Evolutionary conservation across 2,329 filamentous ascomycete genomes (phyloP).

Genomic region (Clarireedia homoeocarpa): DNA sequence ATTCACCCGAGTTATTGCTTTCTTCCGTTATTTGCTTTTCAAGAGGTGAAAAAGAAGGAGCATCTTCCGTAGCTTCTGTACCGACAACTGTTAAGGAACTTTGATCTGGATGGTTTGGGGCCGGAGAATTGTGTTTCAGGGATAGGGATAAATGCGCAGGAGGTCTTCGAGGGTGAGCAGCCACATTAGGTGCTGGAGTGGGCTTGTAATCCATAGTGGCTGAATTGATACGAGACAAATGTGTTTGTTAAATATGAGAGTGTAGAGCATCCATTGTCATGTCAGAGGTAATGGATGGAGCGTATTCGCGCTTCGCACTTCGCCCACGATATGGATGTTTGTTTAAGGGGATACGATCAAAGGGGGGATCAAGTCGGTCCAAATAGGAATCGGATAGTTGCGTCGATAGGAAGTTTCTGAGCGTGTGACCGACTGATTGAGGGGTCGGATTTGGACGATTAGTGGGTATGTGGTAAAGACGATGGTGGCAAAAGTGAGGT

Average conservation of each 20-base stretch:
- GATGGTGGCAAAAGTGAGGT: no score
- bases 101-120: neutral
- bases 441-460: no score
- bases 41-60: neutral
- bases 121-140: conserved; percentile 11
- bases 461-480: no score
- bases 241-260: neutral
- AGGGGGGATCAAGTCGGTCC: no score
- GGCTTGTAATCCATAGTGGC: conserved; percentile 5
- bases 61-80: neutral
- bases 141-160: conserved; percentile 22
- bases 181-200: neutral
- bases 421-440: no score
- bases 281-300: neutral
- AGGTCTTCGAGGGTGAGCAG: conserved; percentile 18
- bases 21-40: conserved; percentile 14
- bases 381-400: no score
- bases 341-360: neutral
- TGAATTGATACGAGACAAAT: neutral
- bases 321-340: neutral
- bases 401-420: no score
- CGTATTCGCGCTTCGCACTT: neutral
- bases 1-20: conserved; percentile 13
- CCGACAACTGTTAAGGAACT: neutral
- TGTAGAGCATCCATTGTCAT: conserved; percentile 4